Conservation (phyloP, 2,329 filamentous ascomycete species). For the Paecilomyces formosus region DNA sequence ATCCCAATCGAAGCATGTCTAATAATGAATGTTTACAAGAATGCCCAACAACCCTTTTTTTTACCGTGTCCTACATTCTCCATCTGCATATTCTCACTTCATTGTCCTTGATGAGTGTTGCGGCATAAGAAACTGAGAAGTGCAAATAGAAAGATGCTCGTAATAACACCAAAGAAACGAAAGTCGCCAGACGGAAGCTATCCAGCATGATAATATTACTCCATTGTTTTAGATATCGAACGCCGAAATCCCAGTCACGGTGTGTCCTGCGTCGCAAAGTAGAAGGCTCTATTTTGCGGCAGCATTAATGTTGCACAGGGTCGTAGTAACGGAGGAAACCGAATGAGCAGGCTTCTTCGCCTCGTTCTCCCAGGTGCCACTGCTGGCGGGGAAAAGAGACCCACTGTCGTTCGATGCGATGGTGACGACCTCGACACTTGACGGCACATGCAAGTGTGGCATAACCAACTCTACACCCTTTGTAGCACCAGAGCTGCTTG, state of each 20-base stretch:
- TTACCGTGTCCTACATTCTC: background rate
- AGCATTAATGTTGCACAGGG: background rate
- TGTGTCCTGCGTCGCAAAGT: background rate
- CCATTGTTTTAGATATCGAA: background rate
- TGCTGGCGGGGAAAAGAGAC: constrained; percentile 21
- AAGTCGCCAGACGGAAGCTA: background rate
- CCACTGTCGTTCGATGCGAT: constrained; percentile 11
- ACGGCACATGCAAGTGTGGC: constrained; percentile 23
- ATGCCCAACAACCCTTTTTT: background rate
- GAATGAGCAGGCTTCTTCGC: constrained; percentile 6
- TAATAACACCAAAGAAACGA: background rate
- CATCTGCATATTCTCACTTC: background rate
- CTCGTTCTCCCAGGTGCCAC: constrained; percentile 18
- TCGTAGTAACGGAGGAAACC: background rate
- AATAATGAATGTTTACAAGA: background rate
- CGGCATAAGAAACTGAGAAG: background rate
- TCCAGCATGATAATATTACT: background rate
- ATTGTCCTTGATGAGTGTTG: background rate
- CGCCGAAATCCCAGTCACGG: background rate
- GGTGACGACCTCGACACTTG: constrained; percentile 10
- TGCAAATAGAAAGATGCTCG: background rate
- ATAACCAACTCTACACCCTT: constrained; percentile 35
- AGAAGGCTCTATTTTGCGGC: background rate
- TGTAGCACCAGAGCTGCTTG: constrained; percentile 17
- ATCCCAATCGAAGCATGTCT: background rate